These are phyloP conservation scores for Beauveria medogensis DNA, from an alignment of 2,329 filamentous ascomycete species.

Conservation along the genomic window DNA sequence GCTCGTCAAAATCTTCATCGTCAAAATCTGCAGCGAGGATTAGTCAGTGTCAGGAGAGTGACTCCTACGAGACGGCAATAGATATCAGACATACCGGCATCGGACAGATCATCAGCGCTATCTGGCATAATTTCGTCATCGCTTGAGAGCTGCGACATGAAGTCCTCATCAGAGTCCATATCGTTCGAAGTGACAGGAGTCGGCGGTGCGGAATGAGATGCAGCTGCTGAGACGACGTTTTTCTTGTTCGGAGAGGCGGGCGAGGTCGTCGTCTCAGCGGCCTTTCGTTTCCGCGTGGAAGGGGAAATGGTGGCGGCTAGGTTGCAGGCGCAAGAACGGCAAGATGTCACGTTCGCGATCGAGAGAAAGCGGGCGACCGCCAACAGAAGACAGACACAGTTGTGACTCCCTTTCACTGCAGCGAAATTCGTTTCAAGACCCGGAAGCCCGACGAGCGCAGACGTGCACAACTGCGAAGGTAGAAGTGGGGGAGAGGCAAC, in stretches of 20 bases:
- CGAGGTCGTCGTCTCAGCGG: constrained; percentile 55
- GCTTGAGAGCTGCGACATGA: constrained; percentile 73
- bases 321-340: not conserved
- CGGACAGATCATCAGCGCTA: constrained; percentile 63
- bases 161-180: constrained; percentile 96
- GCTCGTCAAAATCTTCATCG: constrained; percentile 48
- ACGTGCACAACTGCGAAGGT: not conserved
- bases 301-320: constrained; percentile 49
- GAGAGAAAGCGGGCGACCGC: not conserved
- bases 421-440: not conserved
- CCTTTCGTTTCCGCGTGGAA: constrained; percentile 52
- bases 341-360: not conserved
- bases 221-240: constrained; percentile 47
- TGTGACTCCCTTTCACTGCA: not conserved
- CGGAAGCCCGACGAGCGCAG: not conserved
- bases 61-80: not conserved
- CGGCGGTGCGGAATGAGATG: constrained; percentile 40
- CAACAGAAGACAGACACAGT: not conserved
- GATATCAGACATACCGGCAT: constrained; percentile 29
- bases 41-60: not conserved
- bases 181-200: constrained; percentile 48
- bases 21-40: constrained; percentile 40
- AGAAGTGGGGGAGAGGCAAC: not conserved
- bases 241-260: constrained; percentile 43
- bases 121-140: constrained; percentile 68